Evolutionary conservation across 1,284 basidiomycete genomes (phyloP), one percentile per base, ranked within the genome.

Genomic region (Trametes hirsuta): DNA sequence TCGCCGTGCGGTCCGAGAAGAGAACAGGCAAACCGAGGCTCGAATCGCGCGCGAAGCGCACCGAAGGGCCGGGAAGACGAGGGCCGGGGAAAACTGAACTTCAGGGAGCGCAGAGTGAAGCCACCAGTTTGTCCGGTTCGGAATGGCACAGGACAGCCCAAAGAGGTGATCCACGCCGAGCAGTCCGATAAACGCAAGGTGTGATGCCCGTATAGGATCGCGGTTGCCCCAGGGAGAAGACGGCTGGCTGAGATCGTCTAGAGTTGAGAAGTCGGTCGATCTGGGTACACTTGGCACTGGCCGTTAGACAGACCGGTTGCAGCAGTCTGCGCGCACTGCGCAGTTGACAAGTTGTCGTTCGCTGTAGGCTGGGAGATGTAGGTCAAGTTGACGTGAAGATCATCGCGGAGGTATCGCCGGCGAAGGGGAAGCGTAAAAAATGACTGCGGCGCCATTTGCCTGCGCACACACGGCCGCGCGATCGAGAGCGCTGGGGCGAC

Each of bases 321-420:
- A 30, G 30, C 30, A 8, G 30, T 30, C 0, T 30, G 1, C 2
- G 30, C 8, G 30, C 30, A 8, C 30, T 8, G 30, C 30, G 30
- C 30, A 18, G 1, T 1, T 30, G 30, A 2, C 8, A 14, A 5
- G 39, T 40, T 2, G n/a, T 1, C 42, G 18, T n/a, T 9, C 10
- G 34, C 42, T 53, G 35, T 22, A 12, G 22, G 6, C 22, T 24
- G 25, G 4, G 24, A 5, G 9, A 18, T 12, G 22, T 36, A 35
- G 30, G 55, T 57, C 49, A 58, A 47, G 49, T 34, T 58, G 56
- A 58, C 49, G 49, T 58, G 56, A 45, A 47, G 49, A 58, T 39
- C 37, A 35, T 39, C 48, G 48, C 30, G 30, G 14, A 40, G 25
- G 34, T 47, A 52, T 58, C 39, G 44, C 56, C 56, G 56, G 18